Percentiles rank a stretch among this genome's conserved stretches.
phyloP scores from a whole-genome alignment of 2,329 filamentous ascomycete species.

The Lachnellula arida region DNA sequence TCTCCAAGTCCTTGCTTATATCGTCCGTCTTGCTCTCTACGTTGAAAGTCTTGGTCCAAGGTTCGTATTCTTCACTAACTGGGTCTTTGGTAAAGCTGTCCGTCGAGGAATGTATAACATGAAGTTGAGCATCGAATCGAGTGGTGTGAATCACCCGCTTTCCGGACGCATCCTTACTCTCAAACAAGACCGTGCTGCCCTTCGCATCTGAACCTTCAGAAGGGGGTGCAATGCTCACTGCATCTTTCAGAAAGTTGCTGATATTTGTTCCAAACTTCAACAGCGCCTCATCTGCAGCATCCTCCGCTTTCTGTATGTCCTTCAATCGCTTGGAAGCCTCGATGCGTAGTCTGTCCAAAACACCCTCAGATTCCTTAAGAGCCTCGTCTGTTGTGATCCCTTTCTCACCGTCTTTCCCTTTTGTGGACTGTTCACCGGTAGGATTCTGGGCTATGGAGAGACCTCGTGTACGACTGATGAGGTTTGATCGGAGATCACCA shows the following conservation, averaged over 20 bases:
- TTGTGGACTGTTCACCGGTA: conserved; percentile 23
- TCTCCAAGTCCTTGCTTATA: conserved; percentile 76
- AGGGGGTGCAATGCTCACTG: conserved; percentile 80
- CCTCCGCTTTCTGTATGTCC: conserved; percentile 86
- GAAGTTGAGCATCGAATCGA: conserved; percentile 89
- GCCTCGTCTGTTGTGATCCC: conserved; percentile 44
- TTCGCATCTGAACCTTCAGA: conserved; percentile 44
- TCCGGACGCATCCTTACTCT: conserved; percentile 84
- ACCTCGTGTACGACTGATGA: conserved; percentile 69
- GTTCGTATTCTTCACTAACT: conserved; percentile 65
- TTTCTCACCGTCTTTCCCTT: conserved; percentile 29
- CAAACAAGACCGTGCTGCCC: conserved; percentile 71
- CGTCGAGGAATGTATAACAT: conserved; percentile 83
- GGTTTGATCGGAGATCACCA: conserved; percentile 60
- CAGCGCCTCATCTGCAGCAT: conserved; percentile 92
- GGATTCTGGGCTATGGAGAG: conserved; percentile 50
- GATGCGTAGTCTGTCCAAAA: conserved; percentile 69
- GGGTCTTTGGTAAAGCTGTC: conserved; percentile 84
- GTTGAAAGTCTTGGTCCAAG: conserved; percentile 71
- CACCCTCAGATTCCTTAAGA: conserved; percentile 50
- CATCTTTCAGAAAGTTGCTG: conserved; percentile 83
- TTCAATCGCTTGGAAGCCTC: conserved; percentile 81
- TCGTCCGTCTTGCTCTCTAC: conserved; percentile 79
- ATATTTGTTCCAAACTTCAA: conserved; percentile 88
- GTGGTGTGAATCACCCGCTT: conserved; percentile 94